Base-by-base conservation (phyloP, 177 flowering plant genomes). In the Vitis hybrid region DNA sequence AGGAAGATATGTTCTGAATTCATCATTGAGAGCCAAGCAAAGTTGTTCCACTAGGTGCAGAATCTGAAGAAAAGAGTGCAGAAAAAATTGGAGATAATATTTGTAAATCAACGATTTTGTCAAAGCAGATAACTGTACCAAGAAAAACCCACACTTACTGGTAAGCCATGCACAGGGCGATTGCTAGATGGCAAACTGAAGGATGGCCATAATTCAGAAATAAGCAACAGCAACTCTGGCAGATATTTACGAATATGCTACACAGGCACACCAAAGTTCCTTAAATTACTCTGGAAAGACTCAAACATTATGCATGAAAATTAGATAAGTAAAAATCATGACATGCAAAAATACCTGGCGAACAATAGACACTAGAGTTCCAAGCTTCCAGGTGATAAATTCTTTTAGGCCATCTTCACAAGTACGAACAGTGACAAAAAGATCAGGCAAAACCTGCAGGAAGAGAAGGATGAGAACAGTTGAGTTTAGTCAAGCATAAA, bases 161-260 rank as follows among this genome's bases (percentile, higher is more conserved):
- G 92, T 72, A 80, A 86, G 55, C 97, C 94, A 73, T 84, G 92
- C 30, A 81, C 80, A 72, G 90, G 82, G 60, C 97, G 90, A 70
- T 64, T 87, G 17, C 84, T 54, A 67, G 90, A 88, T 32, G 97
- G 95, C 76, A 88, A 78, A 70, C 80, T 85, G 72, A 92, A 93
- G 15, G 97, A 91, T 78, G 94, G 83, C 99, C 99, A 96, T 54
- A 92, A 74, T 71, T 96, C 97, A 64, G 95, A 83, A 64, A 96
- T 81, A 32, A 96, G 79, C 57, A 84, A 75, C 17, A 96, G 90
- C 81, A 96, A 81, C 60, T 89, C 97, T 4, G 84, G 91, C 69
- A 94, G 78, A 86, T 96, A 96, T 77, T 96, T 96, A 15, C 97
- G 92, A 69, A 93, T 85, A 75, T 96, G 99, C 99, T 96, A 97